Conservation (phyloP, 2,329 filamentous ascomycete genomes). For the Magnaporthales sp. region DNA sequence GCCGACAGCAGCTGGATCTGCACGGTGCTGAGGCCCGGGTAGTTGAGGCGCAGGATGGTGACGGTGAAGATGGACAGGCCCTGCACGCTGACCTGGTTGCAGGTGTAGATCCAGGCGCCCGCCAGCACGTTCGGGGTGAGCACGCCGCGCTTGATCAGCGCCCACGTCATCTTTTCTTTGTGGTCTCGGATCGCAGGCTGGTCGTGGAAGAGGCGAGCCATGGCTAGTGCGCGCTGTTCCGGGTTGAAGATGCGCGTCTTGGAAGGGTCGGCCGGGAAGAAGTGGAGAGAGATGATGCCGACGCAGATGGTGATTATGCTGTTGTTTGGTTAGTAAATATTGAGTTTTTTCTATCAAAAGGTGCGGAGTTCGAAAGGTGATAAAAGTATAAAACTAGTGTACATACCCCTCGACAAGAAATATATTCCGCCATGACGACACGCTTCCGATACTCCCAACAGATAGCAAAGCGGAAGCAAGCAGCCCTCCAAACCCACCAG, state of each 20-base stretch:
- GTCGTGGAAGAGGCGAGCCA: slow-evolving; percentile 12
- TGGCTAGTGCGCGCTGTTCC: slow-evolving; percentile 7
- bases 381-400: no score
- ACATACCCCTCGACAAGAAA: slow-evolving; percentile 12
- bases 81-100: slow-evolving; percentile 11
- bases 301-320: not conserved
- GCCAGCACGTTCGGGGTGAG: slow-evolving; percentile 17
- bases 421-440: slow-evolving; percentile 10
- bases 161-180: slow-evolving; percentile 13
- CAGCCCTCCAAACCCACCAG: slow-evolving; percentile 7
- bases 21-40: slow-evolving; percentile 14
- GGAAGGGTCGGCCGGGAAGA: slow-evolving; percentile 14
- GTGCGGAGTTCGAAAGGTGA: no score
- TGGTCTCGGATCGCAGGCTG: slow-evolving; percentile 17
- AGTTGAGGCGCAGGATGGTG: slow-evolving; percentile 13
- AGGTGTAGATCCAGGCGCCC: slow-evolving; percentile 16
- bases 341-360: no score
- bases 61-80: slow-evolving; percentile 8
- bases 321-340: not conserved
- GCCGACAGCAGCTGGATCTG: slow-evolving; percentile 18
- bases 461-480: slow-evolving; percentile 12
- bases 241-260: slow-evolving; percentile 12
- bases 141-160: slow-evolving; percentile 11
- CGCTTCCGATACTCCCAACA: slow-evolving; percentile 13
- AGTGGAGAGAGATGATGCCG: slow-evolving; percentile 8